Evolutionary conservation across 225 moss, liverwort and hornwort species (phyloP).

Genomic region (Lunularia cruciata): DNA sequence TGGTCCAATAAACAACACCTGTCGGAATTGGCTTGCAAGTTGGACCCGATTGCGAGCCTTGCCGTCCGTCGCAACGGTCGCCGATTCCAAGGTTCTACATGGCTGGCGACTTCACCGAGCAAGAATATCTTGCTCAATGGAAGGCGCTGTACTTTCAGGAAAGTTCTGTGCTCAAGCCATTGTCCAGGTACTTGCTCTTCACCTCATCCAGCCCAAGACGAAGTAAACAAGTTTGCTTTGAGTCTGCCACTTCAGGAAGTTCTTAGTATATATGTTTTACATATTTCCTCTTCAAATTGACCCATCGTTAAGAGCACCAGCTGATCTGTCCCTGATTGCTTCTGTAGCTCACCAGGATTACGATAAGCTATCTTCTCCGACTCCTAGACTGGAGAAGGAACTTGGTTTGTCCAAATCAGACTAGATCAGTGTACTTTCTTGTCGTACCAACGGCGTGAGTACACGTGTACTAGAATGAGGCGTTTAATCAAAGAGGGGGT

Average conservation of each 20-base stretch:
- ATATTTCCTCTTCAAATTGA: no score
- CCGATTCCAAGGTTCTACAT: constrained; percentile 82
- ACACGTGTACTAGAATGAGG: no score
- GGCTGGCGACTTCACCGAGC: constrained; percentile 97
- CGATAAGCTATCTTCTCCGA: constrained; percentile 1
- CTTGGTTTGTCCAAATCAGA: neutral
- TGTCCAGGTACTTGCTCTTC: constrained; percentile 49
- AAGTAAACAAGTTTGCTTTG: no score
- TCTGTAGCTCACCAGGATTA: neutral
- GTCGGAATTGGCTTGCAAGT: no score
- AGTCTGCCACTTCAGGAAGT: neutral
- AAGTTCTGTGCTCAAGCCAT: constrained; percentile 83
- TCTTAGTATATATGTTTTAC: no score
- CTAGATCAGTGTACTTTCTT: neutral
- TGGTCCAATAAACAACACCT: no score
- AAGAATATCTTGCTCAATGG: constrained; percentile 98
- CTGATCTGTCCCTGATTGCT: neutral
- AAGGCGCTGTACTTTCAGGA: constrained; percentile 95
- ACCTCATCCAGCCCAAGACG: neutral
- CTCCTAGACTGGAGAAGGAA: constrained; percentile 10
- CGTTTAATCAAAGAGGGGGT: no score
- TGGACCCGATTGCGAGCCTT: constrained; percentile 89
- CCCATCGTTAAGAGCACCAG: no score
- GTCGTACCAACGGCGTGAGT: neutral
- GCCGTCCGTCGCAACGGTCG: constrained; percentile 83